Base-by-base conservation (phyloP, 345 rosid genomes). In the Eucalyptus shirleyi region DNA sequence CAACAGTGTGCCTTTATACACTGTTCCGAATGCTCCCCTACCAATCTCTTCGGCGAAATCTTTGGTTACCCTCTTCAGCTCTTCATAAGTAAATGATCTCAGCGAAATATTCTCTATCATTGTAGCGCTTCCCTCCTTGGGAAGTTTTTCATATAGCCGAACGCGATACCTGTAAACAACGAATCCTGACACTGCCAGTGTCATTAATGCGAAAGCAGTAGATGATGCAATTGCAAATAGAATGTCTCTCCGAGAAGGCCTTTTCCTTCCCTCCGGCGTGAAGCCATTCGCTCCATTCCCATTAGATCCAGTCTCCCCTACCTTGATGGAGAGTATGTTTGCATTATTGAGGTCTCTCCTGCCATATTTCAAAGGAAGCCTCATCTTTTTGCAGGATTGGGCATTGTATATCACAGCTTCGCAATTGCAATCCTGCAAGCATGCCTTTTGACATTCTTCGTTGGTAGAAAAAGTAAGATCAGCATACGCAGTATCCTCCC, bases 11-110 rank as follows among this genome's bases (percentile, higher is more conserved):
- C 89, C 88, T 42, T 40, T 88, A 65, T 86, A 86, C 12, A 88
- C 91, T 28, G 50, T 86, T 4, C 88, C 88, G 32, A 91, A 92
- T 18, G 92, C 86, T 42, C 92, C 92, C 53, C 80, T 90, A 19
- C 93, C 93, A 28, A 92, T 88, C 87, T 90, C 86, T 92, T 91
- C 89, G 50, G 47, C 17, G 59, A 92, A 92, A 86, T 88, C 91
- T 44, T 83, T 50, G 19, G 93, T 91, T 34, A 88, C 65, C 53
- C 59, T 83, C 55, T 86, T 81, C 8, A 92, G 89, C n/a, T 92
- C 91, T 18, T 56, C 88, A 42, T 50, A 90, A 9, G 89, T 89
- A 65, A 90, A 92, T 24, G 89, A 89, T 86, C 81, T 65, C 8
- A 18, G 85, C 5, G 91, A 60, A 86, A 89, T 77, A 62, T 81